Evolutionary conservation across 176 grass and related monocot species (phyloP).

Genomic region (Chloris gayana): DNA sequence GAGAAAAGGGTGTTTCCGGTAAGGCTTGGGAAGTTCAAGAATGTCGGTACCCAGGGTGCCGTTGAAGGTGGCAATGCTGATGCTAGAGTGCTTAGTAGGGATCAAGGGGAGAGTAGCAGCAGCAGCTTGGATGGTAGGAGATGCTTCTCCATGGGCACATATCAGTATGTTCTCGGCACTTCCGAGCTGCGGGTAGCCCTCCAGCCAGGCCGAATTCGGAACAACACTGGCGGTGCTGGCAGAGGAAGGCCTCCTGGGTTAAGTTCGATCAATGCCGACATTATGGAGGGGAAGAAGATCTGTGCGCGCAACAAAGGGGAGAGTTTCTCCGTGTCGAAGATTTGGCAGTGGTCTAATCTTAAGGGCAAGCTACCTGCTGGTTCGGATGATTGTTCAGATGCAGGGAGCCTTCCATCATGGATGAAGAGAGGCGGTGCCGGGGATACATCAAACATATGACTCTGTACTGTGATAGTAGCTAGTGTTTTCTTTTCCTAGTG

Average conservation of each 20-base stretch:
- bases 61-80: slow-evolving; percentile 35
- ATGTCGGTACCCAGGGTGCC: slow-evolving; percentile 50
- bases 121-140: slow-evolving; percentile 93
- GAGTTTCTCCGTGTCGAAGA: slow-evolving; percentile 90
- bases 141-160: slow-evolving; percentile 92
- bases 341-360: slow-evolving; percentile 88
- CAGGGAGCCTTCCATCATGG: slow-evolving; percentile 67
- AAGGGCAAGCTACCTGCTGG: slow-evolving; percentile 61
- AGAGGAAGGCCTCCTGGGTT: slow-evolving; percentile 44
- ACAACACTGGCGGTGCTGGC: slow-evolving; percentile 8
- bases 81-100: slow-evolving; percentile 45
- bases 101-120: slow-evolving; percentile 80
- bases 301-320: slow-evolving; percentile 71
- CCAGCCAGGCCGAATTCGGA: slow-evolving; percentile 37
- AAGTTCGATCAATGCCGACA: slow-evolving; percentile 49
- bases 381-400: slow-evolving; percentile 57
- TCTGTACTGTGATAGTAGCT: slow-evolving; percentile 43
- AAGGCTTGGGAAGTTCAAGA: slow-evolving; percentile 90
- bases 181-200: slow-evolving; percentile 75
- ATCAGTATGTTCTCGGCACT: slow-evolving; percentile 78
- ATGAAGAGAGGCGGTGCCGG: slow-evolving; percentile 45
- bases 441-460: slow-evolving; percentile 53
- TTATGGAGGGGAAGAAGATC: slow-evolving; percentile 71
- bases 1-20: slow-evolving; percentile 81
- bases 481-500: slow-evolving; percentile 40